A percentile compares a stretch with the other conserved stretches of the same genome.
Evolutionary conservation across 352 stramenopile species (phyloP).

Genomic region (Peronospora farinosa): DNA sequence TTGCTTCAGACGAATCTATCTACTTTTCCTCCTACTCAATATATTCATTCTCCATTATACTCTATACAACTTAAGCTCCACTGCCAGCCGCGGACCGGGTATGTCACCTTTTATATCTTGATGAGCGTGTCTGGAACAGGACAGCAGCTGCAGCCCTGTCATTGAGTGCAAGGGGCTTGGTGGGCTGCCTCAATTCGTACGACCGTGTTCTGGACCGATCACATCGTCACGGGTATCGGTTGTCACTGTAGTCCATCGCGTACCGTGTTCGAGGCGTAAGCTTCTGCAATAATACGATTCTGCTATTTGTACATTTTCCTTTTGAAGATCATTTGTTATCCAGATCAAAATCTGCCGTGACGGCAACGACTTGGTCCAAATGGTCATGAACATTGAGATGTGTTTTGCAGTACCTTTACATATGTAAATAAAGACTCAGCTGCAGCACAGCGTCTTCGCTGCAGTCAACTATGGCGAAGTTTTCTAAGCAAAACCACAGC

Average conservation of each 20-base stretch:
- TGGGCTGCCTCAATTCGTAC: slow-evolving; percentile 41
- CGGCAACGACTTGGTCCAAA: too few species aligned
- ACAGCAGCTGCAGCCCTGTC: slow-evolving; percentile 45
- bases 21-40: neutral
- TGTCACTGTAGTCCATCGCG: slow-evolving; percentile 43
- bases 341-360: neutral
- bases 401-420: too few species aligned
- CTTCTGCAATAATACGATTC: slow-evolving; percentile 52
- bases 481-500: neutral
- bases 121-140: slow-evolving; percentile 48
- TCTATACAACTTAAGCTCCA: neutral
- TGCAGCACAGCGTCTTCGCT: too few species aligned
- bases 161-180: slow-evolving; percentile 55
- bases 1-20: neutral
- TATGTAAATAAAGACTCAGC: too few species aligned
- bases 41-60: neutral
- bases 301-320: slow-evolving; percentile 62
- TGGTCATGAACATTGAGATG: neutral
- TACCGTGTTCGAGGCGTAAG: slow-evolving; percentile 43
- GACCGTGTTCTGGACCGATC: slow-evolving; percentile 39
- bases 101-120: slow-evolving; percentile 49
- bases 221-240: slow-evolving; percentile 50
- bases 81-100: neutral
- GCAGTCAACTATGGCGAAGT: too few species aligned
- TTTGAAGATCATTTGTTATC: slow-evolving; percentile 24